Percentiles rank a stretch among this genome's conserved stretches.
These are phyloP conservation scores for Cinnamomum chago DNA, from an alignment of 164 flowering plant species.

Conservation along the genomic window DNA sequence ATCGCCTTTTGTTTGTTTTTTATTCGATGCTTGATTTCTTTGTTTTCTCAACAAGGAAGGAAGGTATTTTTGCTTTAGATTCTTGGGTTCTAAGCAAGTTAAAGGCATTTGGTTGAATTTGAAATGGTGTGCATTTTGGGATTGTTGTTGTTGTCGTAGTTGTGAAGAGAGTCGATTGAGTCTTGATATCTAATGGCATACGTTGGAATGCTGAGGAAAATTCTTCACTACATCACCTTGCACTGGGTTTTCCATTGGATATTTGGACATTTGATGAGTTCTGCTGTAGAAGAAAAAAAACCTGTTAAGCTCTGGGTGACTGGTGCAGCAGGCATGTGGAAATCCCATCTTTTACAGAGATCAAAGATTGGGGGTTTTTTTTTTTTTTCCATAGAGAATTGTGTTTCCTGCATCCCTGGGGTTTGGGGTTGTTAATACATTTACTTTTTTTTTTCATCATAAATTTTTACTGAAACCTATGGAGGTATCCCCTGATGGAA, in stretches of 20 bases:
- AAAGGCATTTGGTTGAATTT: neutral
- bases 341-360: neutral
- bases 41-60: neutral
- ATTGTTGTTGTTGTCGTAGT: neutral
- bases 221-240: constrained; percentile 33
- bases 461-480: no score
- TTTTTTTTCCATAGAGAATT: no score
- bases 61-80: neutral
- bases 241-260: constrained; percentile 41
- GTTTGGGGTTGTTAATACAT: no score
- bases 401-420: no score
- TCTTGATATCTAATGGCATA: constrained; percentile 24
- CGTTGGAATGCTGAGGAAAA: constrained; percentile 29
- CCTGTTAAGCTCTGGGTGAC: constrained; percentile 67
- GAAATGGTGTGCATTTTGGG: neutral
- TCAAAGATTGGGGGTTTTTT: neutral
- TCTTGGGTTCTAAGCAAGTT: neutral
- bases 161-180: neutral
- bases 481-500: no score
- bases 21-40: neutral
- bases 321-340: constrained; percentile 81
- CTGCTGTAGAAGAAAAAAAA: constrained; percentile 39
- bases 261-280: constrained; percentile 42
- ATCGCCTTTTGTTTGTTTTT: neutral
- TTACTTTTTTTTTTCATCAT: no score